phyloP scores from a whole-genome alignment of 208 protist genomes.

The Crithidia bombi region DNA sequence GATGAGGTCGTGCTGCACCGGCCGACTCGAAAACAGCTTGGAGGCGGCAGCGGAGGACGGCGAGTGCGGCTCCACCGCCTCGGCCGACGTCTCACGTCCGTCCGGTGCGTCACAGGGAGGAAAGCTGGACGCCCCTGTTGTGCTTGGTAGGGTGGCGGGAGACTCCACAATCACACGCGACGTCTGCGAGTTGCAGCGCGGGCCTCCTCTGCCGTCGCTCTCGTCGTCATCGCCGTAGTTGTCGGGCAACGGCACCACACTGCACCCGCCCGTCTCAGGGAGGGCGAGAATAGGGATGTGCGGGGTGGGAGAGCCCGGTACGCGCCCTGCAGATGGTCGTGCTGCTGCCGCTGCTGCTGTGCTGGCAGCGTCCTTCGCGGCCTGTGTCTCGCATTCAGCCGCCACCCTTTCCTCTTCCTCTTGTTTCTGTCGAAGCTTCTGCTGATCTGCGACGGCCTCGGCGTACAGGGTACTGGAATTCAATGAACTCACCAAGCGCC shows the following conservation, averaged over 20 bases:
- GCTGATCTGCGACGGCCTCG: slow-evolving; percentile 22
- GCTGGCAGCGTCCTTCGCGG: not conserved
- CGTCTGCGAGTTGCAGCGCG: slow-evolving; percentile 27
- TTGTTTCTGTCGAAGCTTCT: not conserved
- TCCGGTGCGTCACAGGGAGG: not conserved
- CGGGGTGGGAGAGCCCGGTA: not conserved
- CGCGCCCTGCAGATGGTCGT: not conserved
- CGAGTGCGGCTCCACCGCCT: slow-evolving; percentile 21
- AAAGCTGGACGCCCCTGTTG: not conserved
- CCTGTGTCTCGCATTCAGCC: not conserved
- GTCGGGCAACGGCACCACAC: slow-evolving; percentile 30
- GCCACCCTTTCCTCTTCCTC: not conserved
- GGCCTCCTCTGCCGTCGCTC: not conserved
- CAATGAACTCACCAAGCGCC: slow-evolving; percentile 6
- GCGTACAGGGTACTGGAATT: slow-evolving; percentile 21
- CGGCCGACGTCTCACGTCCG: slow-evolving; percentile 5
- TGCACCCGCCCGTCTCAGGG: not conserved
- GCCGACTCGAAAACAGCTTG: not conserved
- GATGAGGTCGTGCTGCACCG: not conserved
- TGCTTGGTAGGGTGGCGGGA: slow-evolving; percentile 5
- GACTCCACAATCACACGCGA: slow-evolving; percentile 15
- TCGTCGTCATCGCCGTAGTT: slow-evolving; percentile 14
- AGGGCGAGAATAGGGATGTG: slow-evolving; percentile 4
- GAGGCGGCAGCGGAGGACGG: not conserved
- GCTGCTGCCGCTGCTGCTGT: not conserved